Evolutionary conservation across 345 rosid genomes (phyloP), one percentile per base, ranked within the genome.

Genomic region (Salix koriyanagi): DNA sequence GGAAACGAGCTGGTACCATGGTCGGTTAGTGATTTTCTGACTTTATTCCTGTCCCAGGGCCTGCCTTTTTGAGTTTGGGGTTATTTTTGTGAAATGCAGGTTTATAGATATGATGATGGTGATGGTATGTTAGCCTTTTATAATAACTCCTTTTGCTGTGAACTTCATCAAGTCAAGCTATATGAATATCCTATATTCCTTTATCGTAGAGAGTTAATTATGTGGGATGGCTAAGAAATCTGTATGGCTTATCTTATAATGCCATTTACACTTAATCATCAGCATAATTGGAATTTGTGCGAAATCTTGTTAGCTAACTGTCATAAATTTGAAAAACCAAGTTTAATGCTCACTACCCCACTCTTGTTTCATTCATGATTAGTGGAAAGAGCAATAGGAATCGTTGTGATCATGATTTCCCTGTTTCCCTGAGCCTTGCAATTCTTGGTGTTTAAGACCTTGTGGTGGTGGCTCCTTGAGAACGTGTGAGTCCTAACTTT

Each of bases 1-100:
- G 76, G 82, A 70, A 23, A 77, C 74, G 74, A 76, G 73, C 77
- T 71, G 74, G 62, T 42, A 23, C 70, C 56, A 16, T 75, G 67
- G 75, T 54, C 73, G 39, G 76, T 37, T 71, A 9, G 34, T 77
- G 75, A 75, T 42, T 77, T 56, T 65, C 21, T 58, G 74, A 80
- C 84, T 7, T 30, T 48, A 68, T 44, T 79, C 75, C 25, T 71
- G 41, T 44, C 42, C 19, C 26, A 62, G 67, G 80, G 79, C 76
- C 76, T 65, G 52, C 73, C n/a, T 11, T 72, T 62, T 75, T 65
- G 11, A 56, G 37, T 67, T 2, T 26, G 74, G 7, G 72, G 69
- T 67, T 73, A 42, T 34, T 70, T 64, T 30, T 75, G 61, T 76
- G 54, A 66, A 32, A 52, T 56, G 36, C 74, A 56, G 39, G 34